A percentile compares a stretch with the other conserved stretches of the same genome.
phyloP scores from a whole-genome alignment of 2,329 filamentous ascomycete species.

The Penicillium sp. region DNA sequence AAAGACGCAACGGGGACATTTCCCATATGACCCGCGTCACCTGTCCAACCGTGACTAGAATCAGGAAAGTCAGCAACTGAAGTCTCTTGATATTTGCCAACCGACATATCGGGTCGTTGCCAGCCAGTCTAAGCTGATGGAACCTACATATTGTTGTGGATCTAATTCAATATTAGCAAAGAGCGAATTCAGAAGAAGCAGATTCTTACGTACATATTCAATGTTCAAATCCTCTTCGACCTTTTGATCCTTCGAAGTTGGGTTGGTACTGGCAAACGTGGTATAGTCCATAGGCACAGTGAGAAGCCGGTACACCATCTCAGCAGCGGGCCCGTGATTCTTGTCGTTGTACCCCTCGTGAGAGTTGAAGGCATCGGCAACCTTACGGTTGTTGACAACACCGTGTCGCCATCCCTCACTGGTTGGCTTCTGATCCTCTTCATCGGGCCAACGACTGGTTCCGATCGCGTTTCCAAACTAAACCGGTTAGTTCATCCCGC shows the following conservation, averaged over 20 bases:
- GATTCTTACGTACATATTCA: constrained; percentile 17
- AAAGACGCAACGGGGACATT: constrained; percentile 75
- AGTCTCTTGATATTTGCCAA: not conserved
- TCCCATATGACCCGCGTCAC: constrained; percentile 66
- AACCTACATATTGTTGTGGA: constrained; percentile 46
- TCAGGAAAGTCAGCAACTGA: not conserved
- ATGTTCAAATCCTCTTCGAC: constrained; percentile 20
- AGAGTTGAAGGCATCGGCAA: constrained; percentile 16
- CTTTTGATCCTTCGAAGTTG: constrained; percentile 13
- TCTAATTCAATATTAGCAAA: not conserved
- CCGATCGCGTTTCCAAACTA: constrained; percentile 20
- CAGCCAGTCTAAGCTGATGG: no score
- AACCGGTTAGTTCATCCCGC: not conserved
- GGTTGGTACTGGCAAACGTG: constrained; percentile 25
- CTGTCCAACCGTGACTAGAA: constrained; percentile 53
- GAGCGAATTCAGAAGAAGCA: constrained; percentile 33
- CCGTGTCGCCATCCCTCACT: constrained; percentile 18
- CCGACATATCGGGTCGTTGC: not conserved
- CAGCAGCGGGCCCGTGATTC: constrained; percentile 16
- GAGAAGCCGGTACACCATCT: constrained; percentile 22
- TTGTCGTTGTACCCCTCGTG: constrained; percentile 10
- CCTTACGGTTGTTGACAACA: constrained; percentile 24
- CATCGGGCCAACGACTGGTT: constrained; percentile 29
- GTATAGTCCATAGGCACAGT: constrained; percentile 18
- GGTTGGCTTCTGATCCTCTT: constrained; percentile 13